Evolutionary conservation across 2,329 filamentous ascomycete species (phyloP), one percentile per base, ranked within the genome.

Genomic region (Cadophora gregata): DNA sequence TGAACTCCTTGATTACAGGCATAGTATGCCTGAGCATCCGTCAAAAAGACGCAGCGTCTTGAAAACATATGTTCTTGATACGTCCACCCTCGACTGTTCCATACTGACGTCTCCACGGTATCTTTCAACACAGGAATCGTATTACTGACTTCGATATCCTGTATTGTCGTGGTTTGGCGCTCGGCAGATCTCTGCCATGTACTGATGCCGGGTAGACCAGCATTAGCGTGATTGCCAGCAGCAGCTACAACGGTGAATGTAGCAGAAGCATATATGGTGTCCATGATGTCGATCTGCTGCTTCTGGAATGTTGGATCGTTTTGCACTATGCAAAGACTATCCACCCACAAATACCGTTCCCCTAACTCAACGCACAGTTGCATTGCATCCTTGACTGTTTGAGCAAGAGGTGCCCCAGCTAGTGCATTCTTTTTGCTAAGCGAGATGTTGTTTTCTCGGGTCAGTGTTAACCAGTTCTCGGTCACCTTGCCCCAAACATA

Each of bases 111-210:
- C 12, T 64, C 38, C 21, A 47, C 58, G 6, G 56, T 67, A 21
- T 62, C 60, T 38, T 42, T 59, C n/a, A 67, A 48, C 5, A 62
- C 61, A 25, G 61, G 61, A 25, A 60, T 24, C 2, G 21, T 38
- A 25, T 67, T 63, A 31, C 61, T 67, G 33, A 67, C 25, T 59
- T 64, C 45, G n/a, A 66, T 58, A 27, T 63, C 59, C 27, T 60
- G 36, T 6, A 64, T 61, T 10, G 62, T 48, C 21, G 60, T 65
- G 12, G 58, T 60, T 14, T 64, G 65, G 21, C 63, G 50, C 59
- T 62, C 31, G 24, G n/a, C 14, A 10, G 27, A 27, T 31, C 62
- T 56, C 8, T 24, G 33, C 66, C 63, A 63, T 3, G 45, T 55
- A 50, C 45, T 63, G 24, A 63, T 36, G 5, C 59, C 59, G 47